Conservation (phyloP, 345 rosid genomes). For the Isatis tinctoria region DNA sequence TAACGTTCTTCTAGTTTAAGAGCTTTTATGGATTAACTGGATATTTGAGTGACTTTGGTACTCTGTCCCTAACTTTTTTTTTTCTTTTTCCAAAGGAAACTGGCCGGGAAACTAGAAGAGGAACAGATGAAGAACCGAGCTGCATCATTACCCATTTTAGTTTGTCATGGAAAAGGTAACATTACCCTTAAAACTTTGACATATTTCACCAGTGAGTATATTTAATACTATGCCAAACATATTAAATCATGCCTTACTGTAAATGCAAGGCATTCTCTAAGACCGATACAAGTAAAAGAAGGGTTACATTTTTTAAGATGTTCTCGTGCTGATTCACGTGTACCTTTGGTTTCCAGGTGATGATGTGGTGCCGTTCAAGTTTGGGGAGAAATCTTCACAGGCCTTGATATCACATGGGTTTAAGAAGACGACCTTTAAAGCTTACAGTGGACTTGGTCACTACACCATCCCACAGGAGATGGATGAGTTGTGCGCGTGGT, state of each 20-base stretch:
- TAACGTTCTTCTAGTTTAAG: neutral
- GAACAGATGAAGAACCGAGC: slow-evolving; percentile 61
- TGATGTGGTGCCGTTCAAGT: slow-evolving; percentile 82
- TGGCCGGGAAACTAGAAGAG: slow-evolving; percentile 50
- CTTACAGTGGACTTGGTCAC: slow-evolving; percentile 86
- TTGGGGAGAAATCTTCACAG: slow-evolving; percentile 81
- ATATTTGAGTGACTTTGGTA: neutral
- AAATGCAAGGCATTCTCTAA: neutral
- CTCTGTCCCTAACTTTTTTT: too few species aligned
- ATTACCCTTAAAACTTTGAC: neutral
- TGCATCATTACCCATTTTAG: slow-evolving; percentile 71
- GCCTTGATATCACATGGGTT: slow-evolving; percentile 60
- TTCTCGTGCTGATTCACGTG: neutral
- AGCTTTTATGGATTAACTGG: neutral
- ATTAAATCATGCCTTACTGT: neutral
- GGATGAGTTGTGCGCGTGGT: slow-evolving; percentile 79
- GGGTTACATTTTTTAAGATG: neutral
- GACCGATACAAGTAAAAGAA: neutral
- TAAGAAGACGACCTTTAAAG: slow-evolving; percentile 61
- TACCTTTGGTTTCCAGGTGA: slow-evolving; percentile 49
- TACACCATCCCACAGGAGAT: slow-evolving; percentile 85
- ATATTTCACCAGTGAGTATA: neutral
- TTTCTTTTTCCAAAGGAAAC: slow-evolving; percentile 43
- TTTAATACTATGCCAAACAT: neutral
- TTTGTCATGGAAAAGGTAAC: slow-evolving; percentile 86